These are phyloP conservation scores for Lactarius vividus DNA, from an alignment of 768 basidiomycete genomes.

Conservation along the genomic window DNA sequence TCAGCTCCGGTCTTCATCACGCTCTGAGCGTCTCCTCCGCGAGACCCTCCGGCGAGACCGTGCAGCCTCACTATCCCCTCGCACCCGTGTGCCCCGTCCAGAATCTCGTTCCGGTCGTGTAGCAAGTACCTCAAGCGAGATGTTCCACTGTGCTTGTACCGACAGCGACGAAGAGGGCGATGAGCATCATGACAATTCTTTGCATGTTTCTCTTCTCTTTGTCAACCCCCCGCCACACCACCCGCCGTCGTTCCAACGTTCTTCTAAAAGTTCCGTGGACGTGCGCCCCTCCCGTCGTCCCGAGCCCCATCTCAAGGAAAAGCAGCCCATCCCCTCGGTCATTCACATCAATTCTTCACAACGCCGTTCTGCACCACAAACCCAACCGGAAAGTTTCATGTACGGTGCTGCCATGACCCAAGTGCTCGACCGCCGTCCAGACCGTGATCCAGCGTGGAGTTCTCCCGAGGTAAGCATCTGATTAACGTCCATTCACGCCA, in stretches of 20 bases:
- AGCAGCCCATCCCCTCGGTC: slow-evolving; percentile 8
- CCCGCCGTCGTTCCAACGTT: slow-evolving; percentile 14
- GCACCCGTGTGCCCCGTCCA: slow-evolving; percentile 24
- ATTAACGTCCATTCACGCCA: background rate
- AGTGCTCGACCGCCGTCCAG: slow-evolving; percentile 21
- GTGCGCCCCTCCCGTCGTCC: slow-evolving; percentile 22
- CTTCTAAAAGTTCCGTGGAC: slow-evolving; percentile 28
- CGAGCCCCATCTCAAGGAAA: slow-evolving; percentile 30
- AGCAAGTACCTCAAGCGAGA: slow-evolving; percentile 21
- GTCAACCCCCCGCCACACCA: slow-evolving; percentile 16
- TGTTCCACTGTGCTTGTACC: slow-evolving; percentile 29
- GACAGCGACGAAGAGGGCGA: slow-evolving; percentile 33
- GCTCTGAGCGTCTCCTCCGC: slow-evolving; percentile 55
- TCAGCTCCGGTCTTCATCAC: slow-evolving; percentile 42
- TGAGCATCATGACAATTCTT: slow-evolving; percentile 34
- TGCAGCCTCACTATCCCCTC: slow-evolving; percentile 34
- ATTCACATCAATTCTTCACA: slow-evolving; percentile 40
- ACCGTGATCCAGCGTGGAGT: slow-evolving; percentile 28
- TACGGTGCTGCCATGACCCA: slow-evolving; percentile 32
- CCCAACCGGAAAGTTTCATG: slow-evolving; percentile 53
- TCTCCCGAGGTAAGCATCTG: slow-evolving; percentile 22
- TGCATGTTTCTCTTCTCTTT: slow-evolving; percentile 33
- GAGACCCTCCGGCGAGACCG: slow-evolving; percentile 51
- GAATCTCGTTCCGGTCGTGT: slow-evolving; percentile 19
- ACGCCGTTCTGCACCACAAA: slow-evolving; percentile 49